Evolutionary conservation across 805 yeast species (phyloP).

Genomic region (Yamadazyma ubonensis): DNA sequence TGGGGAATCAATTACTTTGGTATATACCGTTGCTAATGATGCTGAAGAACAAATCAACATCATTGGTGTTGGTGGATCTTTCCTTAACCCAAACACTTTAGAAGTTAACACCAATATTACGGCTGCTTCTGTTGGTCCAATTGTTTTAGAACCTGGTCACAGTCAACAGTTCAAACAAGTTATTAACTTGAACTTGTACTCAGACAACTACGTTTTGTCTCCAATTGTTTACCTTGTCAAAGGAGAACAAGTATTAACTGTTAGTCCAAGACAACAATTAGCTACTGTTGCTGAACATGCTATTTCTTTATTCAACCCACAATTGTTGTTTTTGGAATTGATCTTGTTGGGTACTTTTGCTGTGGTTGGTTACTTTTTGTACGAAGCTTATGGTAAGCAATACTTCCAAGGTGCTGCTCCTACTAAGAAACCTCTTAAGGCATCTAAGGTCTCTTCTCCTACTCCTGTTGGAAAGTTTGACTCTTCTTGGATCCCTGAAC

Average conservation of each 20-base stretch:
- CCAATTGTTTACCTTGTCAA: constrained; percentile 59
- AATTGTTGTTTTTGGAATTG: constrained; percentile 61
- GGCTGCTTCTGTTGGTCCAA: constrained; percentile 61
- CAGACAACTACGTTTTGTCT: constrained; percentile 55
- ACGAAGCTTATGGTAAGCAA: constrained; percentile 43
- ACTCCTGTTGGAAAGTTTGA: constrained; percentile 30
- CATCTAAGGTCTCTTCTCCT: constrained; percentile 15
- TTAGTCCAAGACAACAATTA: constrained; percentile 58
- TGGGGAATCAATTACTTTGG: constrained; percentile 54
- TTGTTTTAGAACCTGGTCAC: constrained; percentile 50
- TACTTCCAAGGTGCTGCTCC: constrained; percentile 44
- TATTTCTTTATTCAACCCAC: constrained; percentile 71
- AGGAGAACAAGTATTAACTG: constrained; percentile 49
- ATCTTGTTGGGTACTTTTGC: constrained; percentile 50
- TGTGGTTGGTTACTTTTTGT: constrained; percentile 48
- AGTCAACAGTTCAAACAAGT: constrained; percentile 53
- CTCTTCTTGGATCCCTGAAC: constrained; percentile 59
- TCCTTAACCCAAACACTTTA: constrained; percentile 55
- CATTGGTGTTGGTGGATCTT: constrained; percentile 68
- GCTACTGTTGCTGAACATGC: constrained; percentile 61
- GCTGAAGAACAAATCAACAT: constrained; percentile 57
- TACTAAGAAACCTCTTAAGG: constrained; percentile 25
- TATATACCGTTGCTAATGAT: constrained; percentile 51
- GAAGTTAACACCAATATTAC: constrained; percentile 60
- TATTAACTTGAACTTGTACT: constrained; percentile 55